Percentiles rank a stretch among this genome's conserved stretches.
These are phyloP conservation scores for Diplocarpon rosae DNA, from an alignment of 2,329 filamentous ascomycete species.

Conservation along the genomic window DNA sequence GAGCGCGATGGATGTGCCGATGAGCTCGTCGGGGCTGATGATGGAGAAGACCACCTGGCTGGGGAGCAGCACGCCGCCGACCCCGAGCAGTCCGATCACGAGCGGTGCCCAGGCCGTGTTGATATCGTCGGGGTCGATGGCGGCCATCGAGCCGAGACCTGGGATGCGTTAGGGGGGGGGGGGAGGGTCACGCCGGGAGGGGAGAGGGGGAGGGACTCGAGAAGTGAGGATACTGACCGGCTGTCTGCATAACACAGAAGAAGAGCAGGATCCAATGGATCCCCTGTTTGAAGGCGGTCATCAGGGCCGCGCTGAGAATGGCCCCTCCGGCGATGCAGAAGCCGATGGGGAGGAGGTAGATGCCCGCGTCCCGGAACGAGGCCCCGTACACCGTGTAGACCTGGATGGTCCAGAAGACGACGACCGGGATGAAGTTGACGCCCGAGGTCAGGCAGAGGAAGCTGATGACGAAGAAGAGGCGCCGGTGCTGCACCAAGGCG, in stretches of 20 bases:
- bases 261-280: constrained; percentile 49
- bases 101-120: constrained; percentile 44
- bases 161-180: constrained; percentile 37
- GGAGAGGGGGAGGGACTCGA: too few species aligned
- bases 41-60: constrained; percentile 57
- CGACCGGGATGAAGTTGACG: constrained; percentile 35
- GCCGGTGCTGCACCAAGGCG: constrained; percentile 36
- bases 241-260: constrained; percentile 53
- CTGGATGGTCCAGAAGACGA: constrained; percentile 50
- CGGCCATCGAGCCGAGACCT: constrained; percentile 38
- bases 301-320: constrained; percentile 43
- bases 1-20: constrained; percentile 57
- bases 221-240: constrained; percentile 41
- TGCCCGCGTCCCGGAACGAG: constrained; percentile 50
- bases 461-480: constrained; percentile 44
- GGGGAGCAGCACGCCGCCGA: constrained; percentile 61
- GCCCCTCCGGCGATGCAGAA: constrained; percentile 53
- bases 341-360: constrained; percentile 53
- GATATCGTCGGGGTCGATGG: constrained; percentile 41
- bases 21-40: constrained; percentile 58
- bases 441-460: constrained; percentile 38
- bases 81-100: constrained; percentile 50
- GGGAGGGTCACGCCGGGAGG: too few species aligned
- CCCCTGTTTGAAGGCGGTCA: constrained; percentile 45
- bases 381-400: constrained; percentile 56